These are phyloP conservation scores for Conidiobolus incongruus DNA, from an alignment of 371 early-diverging fungal species.

Conservation along the genomic window DNA sequence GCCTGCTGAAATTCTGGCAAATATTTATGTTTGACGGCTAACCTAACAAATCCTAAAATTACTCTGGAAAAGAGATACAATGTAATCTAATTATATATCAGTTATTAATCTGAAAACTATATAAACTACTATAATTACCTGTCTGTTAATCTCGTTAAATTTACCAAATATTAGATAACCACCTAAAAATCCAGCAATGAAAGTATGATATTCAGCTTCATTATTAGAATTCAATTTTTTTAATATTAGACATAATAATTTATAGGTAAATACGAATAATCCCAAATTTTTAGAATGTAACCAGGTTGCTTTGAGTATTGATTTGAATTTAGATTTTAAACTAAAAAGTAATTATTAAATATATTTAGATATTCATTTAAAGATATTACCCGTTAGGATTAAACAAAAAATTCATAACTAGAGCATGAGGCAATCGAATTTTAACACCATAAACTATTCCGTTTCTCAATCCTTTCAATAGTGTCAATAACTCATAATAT, in stretches of 20 bases:
- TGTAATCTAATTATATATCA: slow-evolving; percentile 64
- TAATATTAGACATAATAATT: slow-evolving; percentile 44
- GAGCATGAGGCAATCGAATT: slow-evolving; percentile 89
- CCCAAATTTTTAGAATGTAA: slow-evolving; percentile 80
- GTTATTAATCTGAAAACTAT: no score
- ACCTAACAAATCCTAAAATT: slow-evolving; percentile 61
- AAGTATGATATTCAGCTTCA: slow-evolving; percentile 50
- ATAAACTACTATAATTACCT: slow-evolving; percentile 22
- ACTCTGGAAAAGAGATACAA: slow-evolving; percentile 89
- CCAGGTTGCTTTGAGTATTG: slow-evolving; percentile 74
- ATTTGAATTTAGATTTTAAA: slow-evolving; percentile 36
- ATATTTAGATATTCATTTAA: no score
- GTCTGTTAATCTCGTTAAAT: slow-evolving; percentile 84
- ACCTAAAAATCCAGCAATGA: slow-evolving; percentile 84
- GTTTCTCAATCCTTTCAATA: no score
- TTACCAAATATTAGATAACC: slow-evolving; percentile 88
- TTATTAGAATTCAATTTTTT: no score
- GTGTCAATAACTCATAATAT: no score
- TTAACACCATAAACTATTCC: slow-evolving; percentile 92
- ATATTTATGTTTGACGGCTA: slow-evolving; percentile 40
- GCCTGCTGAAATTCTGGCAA: no score
- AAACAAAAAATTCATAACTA: slow-evolving; percentile 93
- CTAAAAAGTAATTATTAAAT: no score
- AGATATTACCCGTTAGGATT: slow-evolving; percentile 67
- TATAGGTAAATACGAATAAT: slow-evolving; percentile 81